Evolutionary conservation across 2,329 filamentous ascomycete species (phyloP).

Genomic region (Penicillium sp.): DNA sequence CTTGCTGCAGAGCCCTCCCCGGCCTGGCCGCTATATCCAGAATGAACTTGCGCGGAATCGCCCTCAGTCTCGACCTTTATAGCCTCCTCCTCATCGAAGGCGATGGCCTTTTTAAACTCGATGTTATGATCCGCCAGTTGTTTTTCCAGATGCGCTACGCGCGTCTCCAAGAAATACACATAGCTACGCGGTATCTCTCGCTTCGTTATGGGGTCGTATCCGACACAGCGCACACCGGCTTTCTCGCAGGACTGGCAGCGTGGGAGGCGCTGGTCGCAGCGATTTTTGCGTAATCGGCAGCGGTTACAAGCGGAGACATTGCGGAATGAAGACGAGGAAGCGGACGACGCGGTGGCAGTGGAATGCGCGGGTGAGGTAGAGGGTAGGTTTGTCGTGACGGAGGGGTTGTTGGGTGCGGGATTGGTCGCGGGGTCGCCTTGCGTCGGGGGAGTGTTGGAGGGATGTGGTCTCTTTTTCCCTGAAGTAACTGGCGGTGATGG

Average conservation of each 20-base stretch:
- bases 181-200: conserved; percentile 90
- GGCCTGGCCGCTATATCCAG: conserved; percentile 17
- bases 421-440: conserved; percentile 23
- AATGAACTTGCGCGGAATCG: conserved; percentile 22
- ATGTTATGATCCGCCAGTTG: conserved; percentile 69
- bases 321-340: conserved; percentile 58
- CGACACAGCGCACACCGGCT: conserved; percentile 85
- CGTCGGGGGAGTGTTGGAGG: conserved; percentile 28
- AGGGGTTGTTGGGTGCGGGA: conserved; percentile 13
- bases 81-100: conserved; percentile 59
- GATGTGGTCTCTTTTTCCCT: conserved; percentile 40
- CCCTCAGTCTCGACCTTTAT: conserved; percentile 32
- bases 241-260: conserved; percentile 91
- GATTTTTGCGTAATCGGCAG: conserved; percentile 87
- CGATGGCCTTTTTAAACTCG: conserved; percentile 66
- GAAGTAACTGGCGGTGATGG: conserved; percentile 33
- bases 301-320: conserved; percentile 95
- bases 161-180: conserved; percentile 89
- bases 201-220: conserved; percentile 95
- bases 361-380: conserved; percentile 25
- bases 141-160: conserved; percentile 78
- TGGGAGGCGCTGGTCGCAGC: conserved; percentile 89
- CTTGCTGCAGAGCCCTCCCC: conserved; percentile 16
- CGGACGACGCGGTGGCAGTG: conserved; percentile 22
- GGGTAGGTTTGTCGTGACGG: conserved; percentile 14